A percentile compares a stretch with the other conserved stretches of the same genome.
These are phyloP conservation scores for Nicotiana tomentosiformis DNA, from an alignment of 257 asterid species.

Conservation along the genomic window DNA sequence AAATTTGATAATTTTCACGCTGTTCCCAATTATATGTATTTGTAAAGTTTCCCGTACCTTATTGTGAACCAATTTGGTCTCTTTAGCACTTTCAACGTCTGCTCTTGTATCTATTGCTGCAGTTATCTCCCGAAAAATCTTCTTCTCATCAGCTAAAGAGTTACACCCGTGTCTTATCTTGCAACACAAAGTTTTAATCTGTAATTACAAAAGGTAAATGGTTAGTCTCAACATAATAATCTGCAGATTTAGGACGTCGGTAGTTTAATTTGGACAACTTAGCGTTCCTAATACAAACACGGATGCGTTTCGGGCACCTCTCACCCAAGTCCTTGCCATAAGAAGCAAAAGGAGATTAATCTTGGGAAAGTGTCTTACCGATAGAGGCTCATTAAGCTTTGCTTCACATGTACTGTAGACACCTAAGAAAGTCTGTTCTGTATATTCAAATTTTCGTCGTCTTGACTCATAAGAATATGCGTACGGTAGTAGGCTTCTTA, in stretches of 20 bases:
- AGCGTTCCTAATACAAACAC: neutral
- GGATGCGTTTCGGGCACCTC: no score
- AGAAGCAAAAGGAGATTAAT: neutral
- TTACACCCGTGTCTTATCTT: neutral
- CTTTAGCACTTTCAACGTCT: neutral
- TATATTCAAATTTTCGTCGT: neutral
- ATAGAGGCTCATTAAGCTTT: neutral
- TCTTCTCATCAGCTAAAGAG: neutral
- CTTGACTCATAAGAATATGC: neutral
- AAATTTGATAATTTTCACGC: no score
- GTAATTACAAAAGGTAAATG: neutral
- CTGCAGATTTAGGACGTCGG: no score
- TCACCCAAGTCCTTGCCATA: no score
- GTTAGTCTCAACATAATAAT: no score
- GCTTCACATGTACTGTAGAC: neutral
- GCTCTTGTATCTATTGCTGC: neutral
- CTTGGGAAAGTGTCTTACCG: neutral
- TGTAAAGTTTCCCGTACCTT: neutral
- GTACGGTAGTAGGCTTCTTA: neutral
- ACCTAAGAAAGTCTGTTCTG: neutral
- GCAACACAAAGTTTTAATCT: neutral
- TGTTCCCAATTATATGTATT: no score
- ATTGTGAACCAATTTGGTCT: neutral
- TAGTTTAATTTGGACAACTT: neutral
- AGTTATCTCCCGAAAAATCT: neutral